phyloP scores from a whole-genome alignment of 331 rosid species.

The Arachis monticola region DNA sequence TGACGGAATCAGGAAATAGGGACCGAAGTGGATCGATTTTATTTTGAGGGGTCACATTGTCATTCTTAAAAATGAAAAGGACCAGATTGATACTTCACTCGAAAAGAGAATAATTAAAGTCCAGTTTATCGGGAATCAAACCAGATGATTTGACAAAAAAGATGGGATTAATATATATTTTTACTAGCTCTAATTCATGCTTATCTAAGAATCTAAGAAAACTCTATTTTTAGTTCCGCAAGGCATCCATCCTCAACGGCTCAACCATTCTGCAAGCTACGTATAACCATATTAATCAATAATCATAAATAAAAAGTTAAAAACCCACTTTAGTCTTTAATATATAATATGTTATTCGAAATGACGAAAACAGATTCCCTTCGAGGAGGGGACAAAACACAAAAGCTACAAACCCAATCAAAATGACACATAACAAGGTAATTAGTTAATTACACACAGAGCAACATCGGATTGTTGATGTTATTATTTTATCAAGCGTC shows the following conservation, averaged over 20 bases:
- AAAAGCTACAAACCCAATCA: background rate
- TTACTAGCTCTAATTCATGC: background rate
- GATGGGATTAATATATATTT: too few relatives aligned
- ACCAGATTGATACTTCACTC: too few relatives aligned
- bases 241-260: slow-evolving; percentile 6
- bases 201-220: too few relatives aligned
- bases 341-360: background rate
- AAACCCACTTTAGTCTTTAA: background rate
- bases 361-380: slow-evolving; percentile 11
- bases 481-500: background rate
- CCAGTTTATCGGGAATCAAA: background rate
- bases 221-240: background rate
- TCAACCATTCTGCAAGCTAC: background rate
- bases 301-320: background rate
- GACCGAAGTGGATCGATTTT: too few relatives aligned
- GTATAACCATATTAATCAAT: background rate
- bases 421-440: slow-evolving; percentile 2
- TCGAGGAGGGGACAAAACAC: background rate
- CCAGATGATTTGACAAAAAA: too few relatives aligned
- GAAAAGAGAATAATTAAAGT: background rate
- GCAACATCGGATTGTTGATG: background rate
- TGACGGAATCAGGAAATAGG: too few relatives aligned
- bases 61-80: too few relatives aligned
- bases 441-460: slow-evolving; percentile 3
- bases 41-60: too few relatives aligned